Base-by-base conservation (phyloP, 2,329 filamentous ascomycete species). In the Colletotrichum aenigma region DNA sequence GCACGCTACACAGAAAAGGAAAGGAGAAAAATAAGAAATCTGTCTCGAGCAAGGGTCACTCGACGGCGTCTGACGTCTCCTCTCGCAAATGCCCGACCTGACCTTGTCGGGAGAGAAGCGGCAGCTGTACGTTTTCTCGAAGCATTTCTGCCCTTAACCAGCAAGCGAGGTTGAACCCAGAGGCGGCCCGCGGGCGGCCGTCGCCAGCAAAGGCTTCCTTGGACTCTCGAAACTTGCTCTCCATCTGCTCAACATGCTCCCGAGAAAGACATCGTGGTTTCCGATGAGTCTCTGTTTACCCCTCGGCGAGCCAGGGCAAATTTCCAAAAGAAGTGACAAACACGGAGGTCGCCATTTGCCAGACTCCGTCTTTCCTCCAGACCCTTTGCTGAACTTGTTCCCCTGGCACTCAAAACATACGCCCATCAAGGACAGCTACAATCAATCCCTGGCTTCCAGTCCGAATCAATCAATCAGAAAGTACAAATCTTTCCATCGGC, bases 31-130 rank as follows among this genome's bases (percentile, higher is more conserved):
- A 65, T 8, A 58, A 55, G 26, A 67, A 60, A 43, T 18, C 12
- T 28, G 61, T 56, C 56, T 28, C 38, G 18, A 52, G 60, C 52
- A 48, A 48, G 62, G n/a, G 48, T 68, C 36, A 13, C 36, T 64
- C 55, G n/a, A 58, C 62, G 26, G 24, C 66, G 32, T 58, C 73
- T 61, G 38, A 67, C 69, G 56, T 75, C 72, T 75, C 62, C 71
- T 67, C 72, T 72, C 68, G 18, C n/a, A 36, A 61, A 18, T 43
- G 69, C 55, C 69, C 69, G 71, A 52, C 60, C 52, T 34, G 56
- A 52, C 60, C 52, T 34, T 58, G 55, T 26, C 61, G 61, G 55
- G 36, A 58, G 48, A 55, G 26, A 43, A 56, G 58, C 43, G 32
- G 58, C 43, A 28, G 36, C 26, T 38, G 52, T 32, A 32, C 55